Evolutionary conservation across 768 basidiomycete genomes (phyloP).

Genomic region (Cubamyces sp.): DNA sequence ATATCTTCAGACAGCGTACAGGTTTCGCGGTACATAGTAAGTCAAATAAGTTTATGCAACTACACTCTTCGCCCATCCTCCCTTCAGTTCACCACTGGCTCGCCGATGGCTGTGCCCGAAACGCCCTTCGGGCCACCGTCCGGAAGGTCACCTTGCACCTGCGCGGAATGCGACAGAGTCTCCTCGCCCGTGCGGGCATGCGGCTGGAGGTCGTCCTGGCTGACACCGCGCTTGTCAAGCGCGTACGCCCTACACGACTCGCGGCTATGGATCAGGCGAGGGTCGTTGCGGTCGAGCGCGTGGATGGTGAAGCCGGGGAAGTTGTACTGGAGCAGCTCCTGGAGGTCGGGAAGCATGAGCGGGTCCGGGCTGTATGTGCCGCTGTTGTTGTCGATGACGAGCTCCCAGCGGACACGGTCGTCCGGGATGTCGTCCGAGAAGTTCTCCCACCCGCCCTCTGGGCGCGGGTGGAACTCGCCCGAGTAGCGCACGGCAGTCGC

Average conservation of each 20-base stretch:
- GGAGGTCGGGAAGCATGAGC: slow-evolving; percentile 59
- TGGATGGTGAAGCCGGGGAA: slow-evolving; percentile 66
- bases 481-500: slow-evolving; percentile 66
- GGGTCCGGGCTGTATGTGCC: slow-evolving; percentile 84
- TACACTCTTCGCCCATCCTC: too few species aligned
- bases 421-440: slow-evolving; percentile 62
- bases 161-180: slow-evolving; percentile 44
- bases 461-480: slow-evolving; percentile 81
- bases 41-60: slow-evolving; percentile 8
- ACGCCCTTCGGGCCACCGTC: neutral
- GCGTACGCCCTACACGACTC: slow-evolving; percentile 74
- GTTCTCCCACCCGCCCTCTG: slow-evolving; percentile 65
- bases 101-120: slow-evolving; percentile 7
- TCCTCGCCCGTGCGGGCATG: slow-evolving; percentile 58
- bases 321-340: slow-evolving; percentile 70
- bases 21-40: slow-evolving; percentile 17
- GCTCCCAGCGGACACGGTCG: slow-evolving; percentile 69
- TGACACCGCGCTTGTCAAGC: slow-evolving; percentile 58
- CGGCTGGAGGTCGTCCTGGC: slow-evolving; percentile 65
- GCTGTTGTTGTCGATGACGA: slow-evolving; percentile 85
- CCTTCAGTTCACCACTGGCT: neutral
- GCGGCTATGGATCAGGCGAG: slow-evolving; percentile 56
- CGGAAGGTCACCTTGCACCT: neutral
- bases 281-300: slow-evolving; percentile 59
- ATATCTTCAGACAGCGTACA: slow-evolving; percentile 15